phyloP scores from a whole-genome alignment of 139 green algal genomes.

The Desmodesmus armatus region DNA sequence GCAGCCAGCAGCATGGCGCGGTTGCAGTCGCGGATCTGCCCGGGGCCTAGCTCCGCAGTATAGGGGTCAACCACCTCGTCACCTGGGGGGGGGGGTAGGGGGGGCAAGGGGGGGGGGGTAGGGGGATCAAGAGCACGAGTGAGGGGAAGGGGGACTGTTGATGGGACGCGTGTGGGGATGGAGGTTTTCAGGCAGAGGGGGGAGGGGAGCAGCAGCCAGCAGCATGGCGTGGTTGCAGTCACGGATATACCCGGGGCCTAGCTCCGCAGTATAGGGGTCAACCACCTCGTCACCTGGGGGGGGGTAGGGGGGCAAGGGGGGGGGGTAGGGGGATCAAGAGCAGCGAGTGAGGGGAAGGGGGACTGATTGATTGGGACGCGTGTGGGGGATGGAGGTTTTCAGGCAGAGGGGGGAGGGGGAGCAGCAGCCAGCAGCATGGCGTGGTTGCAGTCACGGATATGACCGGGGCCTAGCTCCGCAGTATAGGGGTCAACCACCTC shows the following conservation, averaged over 20 bases:
- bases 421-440: conserved; percentile 90
- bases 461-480: conserved; percentile 61
- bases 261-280: conserved; percentile 48
- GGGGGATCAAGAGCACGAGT: no score
- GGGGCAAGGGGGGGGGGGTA: no score
- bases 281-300: conserved; percentile 81
- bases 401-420: neutral
- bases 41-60: conserved; percentile 57
- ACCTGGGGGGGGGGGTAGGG: no score
- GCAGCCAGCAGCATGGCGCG: conserved; percentile 90
- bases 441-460: conserved; percentile 93
- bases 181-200: neutral
- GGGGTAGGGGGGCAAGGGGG: no score
- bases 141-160: neutral
- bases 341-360: no score
- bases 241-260: conserved; percentile 85
- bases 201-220: conserved; percentile 59
- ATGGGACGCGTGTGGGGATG: neutral
- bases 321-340: no score
- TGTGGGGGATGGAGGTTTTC: conserved; percentile 49
- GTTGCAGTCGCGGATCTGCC: conserved; percentile 93
- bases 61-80: conserved; percentile 68
- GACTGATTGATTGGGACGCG: neutral
- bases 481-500: conserved; percentile 65
- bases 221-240: conserved; percentile 94